Evolutionary conservation across 2,329 filamentous ascomycete genomes (phyloP), one percentile per base, ranked within the genome.

Genomic region (Xylaria hypoxylon): DNA sequence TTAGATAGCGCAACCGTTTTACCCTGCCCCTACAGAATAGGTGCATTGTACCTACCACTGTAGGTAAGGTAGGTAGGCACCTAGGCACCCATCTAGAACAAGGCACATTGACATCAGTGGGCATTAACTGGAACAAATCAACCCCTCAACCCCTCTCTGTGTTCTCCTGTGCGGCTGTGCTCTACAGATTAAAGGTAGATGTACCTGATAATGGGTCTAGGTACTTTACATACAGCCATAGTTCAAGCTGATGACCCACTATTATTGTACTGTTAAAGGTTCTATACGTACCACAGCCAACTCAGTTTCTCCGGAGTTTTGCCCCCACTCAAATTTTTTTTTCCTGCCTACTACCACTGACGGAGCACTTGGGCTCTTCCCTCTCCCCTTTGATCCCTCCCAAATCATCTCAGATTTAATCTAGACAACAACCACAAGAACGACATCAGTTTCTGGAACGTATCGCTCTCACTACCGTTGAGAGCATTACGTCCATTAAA

Each of bases 291-390:
- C 68, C 69, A 59, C 59, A 57, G 65, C 66, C 64, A 62, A 70
- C 59, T 38, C 28, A 70, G 70, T 75, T 75, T 72, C 61, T 69
- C 74, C 73, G 73, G 70, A 65, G 70, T 72, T 74, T 74, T 70
- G 64, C 73, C 70, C 73, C 73, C 73, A 72, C 73, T 74, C 71
- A 73, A 74, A 75, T 73, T 76, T 77, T 77, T 75, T 76, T 76
- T 68, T 65, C 68, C 57, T 65, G 64, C 55, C 61, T 63, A 57
- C 59, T 65, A 65, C 45, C 33, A 47, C 59, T 68, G 70, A 57
- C 35, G 59, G 53, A 65, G 52, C 35, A 67, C 64, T 71, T 69
- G 64, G 67, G 70, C 65, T 68, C 68, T 68, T 73, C 72, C 67
- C 59, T 72, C 71, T 59, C 58, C 69, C 68, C 67, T 71, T 67